A percentile compares a stretch with the other conserved stretches of the same genome.
These are phyloP conservation scores for Clitopilus hobsonii DNA, from an alignment of 768 basidiomycete genomes.

Conservation along the genomic window DNA sequence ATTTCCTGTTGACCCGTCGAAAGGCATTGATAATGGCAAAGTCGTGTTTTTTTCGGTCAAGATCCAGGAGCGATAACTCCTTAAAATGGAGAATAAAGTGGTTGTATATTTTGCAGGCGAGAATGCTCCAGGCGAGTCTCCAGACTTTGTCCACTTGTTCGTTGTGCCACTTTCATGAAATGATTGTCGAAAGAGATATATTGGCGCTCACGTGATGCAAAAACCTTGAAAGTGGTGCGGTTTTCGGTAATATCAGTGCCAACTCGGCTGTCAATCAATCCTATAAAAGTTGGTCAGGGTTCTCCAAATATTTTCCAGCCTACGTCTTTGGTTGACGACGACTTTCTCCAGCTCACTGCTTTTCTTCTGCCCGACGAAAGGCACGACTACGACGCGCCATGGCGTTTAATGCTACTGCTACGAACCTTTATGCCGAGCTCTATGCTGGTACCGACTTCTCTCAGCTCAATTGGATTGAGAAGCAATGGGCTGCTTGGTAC, in stretches of 20 bases:
- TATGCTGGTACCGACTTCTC: constrained; percentile 58
- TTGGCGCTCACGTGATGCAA: neutral
- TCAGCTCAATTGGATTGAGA: constrained; percentile 66
- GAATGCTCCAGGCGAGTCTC: too few species aligned
- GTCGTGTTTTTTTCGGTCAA: too few species aligned
- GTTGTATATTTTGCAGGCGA: too few species aligned
- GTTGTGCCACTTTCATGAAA: neutral
- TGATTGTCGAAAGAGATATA: neutral
- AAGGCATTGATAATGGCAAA: too few species aligned
- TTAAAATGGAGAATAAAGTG: too few species aligned
- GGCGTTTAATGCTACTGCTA: constrained; percentile 36
- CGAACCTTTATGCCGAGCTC: constrained; percentile 29
- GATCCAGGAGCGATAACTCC: too few species aligned
- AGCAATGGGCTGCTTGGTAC: constrained; percentile 85
- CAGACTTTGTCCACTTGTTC: too few species aligned
- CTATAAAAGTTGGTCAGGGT: constrained; percentile 1
- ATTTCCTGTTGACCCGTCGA: too few species aligned
- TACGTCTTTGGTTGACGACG: constrained; percentile 1
- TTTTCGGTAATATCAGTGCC: neutral
- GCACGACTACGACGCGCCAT: constrained; percentile 21
- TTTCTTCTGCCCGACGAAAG: neutral
- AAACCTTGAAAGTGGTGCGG: constrained; percentile 1
- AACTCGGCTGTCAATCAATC: neutral
- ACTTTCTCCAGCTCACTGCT: neutral
- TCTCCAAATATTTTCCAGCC: constrained; percentile 1